phyloP scores from a whole-genome alignment of 805 yeast species.

The Starmerella stellata region DNA sequence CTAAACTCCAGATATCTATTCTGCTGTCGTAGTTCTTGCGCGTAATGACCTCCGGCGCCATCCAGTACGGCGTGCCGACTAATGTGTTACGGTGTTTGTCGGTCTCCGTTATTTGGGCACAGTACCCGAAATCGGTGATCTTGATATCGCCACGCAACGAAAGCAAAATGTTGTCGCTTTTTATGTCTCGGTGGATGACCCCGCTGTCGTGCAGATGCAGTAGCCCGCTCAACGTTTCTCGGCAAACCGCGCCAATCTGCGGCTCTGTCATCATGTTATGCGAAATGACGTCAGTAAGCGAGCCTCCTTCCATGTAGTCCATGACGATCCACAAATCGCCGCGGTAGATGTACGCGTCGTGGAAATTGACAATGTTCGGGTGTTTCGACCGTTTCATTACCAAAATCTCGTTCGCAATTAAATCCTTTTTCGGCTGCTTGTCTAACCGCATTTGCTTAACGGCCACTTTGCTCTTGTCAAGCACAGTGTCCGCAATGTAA shows the following conservation, averaged over 20 bases:
- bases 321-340: conserved; percentile 76
- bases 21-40: conserved; percentile 91
- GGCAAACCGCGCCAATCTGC: conserved; percentile 86
- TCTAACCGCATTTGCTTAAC: conserved; percentile 91
- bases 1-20: conserved; percentile 94
- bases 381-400: conserved; percentile 91
- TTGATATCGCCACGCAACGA: conserved; percentile 77
- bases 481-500: conserved; percentile 49
- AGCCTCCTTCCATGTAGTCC: conserved; percentile 99
- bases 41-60: conserved; percentile 98
- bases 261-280: conserved; percentile 73
- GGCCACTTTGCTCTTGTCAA: conserved; percentile 42
- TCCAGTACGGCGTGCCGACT: conserved; percentile 99
- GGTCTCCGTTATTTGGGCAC: conserved; percentile 76
- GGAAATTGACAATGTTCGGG: conserved; percentile 80
- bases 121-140: conserved; percentile 88
- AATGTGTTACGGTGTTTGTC: conserved; percentile 84
- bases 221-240: conserved; percentile 76
- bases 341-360: conserved; percentile 59
- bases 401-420: conserved; percentile 82
- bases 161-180: conserved; percentile 78
- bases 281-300: conserved; percentile 85
- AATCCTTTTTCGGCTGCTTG: conserved; percentile 86
- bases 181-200: conserved; percentile 88
- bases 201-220: conserved; percentile 79